Evolutionary conservation across 225 moss, liverwort and hornwort genomes (phyloP).

Genomic region (Straminergon stramineum): DNA sequence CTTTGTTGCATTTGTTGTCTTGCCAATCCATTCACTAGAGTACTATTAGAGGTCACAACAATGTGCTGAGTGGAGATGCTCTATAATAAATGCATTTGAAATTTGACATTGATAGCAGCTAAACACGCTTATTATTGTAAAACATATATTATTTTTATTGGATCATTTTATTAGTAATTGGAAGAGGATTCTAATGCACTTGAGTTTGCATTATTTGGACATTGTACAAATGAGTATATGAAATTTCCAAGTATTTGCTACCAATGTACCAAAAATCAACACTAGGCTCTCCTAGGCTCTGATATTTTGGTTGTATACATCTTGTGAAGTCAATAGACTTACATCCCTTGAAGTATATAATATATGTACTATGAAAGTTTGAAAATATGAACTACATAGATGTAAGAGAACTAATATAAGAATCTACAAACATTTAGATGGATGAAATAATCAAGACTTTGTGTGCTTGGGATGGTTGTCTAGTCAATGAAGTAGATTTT

Average conservation of each 20-base stretch:
- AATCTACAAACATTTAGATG: not conserved
- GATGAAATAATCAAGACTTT: not conserved
- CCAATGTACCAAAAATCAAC: not conserved
- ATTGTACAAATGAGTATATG: not conserved
- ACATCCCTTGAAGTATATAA: no score
- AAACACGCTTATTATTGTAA: not conserved
- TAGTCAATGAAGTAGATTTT: not conserved
- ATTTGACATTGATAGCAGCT: not conserved
- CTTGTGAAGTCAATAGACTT: not conserved
- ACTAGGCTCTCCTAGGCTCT: not conserved
- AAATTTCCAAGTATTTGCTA: not conserved
- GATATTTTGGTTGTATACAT: not conserved
- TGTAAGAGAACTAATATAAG: not conserved
- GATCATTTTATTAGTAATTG: not conserved
- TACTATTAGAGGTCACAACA: rapidly evolving
- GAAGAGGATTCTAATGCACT: not conserved
- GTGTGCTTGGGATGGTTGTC: not conserved
- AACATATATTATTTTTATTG: not conserved
- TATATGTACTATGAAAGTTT: no score
- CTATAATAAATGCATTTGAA: not conserved
- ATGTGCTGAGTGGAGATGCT: rapidly evolving
- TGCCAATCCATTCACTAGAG: not conserved
- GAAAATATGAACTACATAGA: not conserved
- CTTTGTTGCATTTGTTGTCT: rapidly evolving
- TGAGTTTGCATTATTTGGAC: not conserved